phyloP scores from a whole-genome alignment of 148 eudicot genomes.

The Cornus kousa region DNA sequence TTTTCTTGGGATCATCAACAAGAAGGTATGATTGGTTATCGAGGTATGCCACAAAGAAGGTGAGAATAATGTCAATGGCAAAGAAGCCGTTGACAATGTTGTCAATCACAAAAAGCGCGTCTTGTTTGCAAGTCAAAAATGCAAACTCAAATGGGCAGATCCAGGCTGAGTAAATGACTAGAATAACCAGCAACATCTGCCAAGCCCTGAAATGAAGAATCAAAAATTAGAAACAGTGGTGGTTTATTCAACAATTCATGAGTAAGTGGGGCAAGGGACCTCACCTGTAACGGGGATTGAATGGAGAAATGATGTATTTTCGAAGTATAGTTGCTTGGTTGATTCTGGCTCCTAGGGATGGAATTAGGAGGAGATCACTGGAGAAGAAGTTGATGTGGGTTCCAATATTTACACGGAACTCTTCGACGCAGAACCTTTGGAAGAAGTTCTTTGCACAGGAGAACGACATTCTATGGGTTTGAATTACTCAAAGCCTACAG shows the following conservation, averaged over 20 bases:
- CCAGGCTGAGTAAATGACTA: conserved; percentile 94
- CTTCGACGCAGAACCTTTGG: conserved; percentile 54
- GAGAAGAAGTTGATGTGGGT: conserved; percentile 57
- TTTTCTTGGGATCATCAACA: conserved; percentile 68
- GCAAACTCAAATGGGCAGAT: conserved; percentile 86
- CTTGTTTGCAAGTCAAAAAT: conserved; percentile 48
- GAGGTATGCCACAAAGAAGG: conserved; percentile 90
- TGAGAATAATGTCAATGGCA: conserved; percentile 75
- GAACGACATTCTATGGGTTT: conserved; percentile 36
- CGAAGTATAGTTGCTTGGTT: conserved; percentile 49
- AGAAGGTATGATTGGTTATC: conserved; percentile 68
- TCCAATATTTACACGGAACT: conserved; percentile 28
- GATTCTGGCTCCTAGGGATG: conserved; percentile 81
- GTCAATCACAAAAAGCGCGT: conserved; percentile 56
- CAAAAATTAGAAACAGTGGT: not conserved
- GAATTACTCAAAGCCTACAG: conserved; percentile 4
- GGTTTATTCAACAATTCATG: not conserved
- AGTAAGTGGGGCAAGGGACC: not conserved
- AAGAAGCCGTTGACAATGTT: conserved; percentile 81
- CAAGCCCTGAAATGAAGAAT: conserved; percentile 60
- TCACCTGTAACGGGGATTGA: conserved; percentile 64
- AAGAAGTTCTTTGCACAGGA: conserved; percentile 40
- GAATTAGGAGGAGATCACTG: conserved; percentile 53
- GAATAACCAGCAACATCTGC: conserved; percentile 69
- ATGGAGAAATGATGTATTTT: conserved; percentile 60